Evolutionary conservation across 805 yeast genomes (phyloP).

Genomic region (Allodekkera sacchari): DNA sequence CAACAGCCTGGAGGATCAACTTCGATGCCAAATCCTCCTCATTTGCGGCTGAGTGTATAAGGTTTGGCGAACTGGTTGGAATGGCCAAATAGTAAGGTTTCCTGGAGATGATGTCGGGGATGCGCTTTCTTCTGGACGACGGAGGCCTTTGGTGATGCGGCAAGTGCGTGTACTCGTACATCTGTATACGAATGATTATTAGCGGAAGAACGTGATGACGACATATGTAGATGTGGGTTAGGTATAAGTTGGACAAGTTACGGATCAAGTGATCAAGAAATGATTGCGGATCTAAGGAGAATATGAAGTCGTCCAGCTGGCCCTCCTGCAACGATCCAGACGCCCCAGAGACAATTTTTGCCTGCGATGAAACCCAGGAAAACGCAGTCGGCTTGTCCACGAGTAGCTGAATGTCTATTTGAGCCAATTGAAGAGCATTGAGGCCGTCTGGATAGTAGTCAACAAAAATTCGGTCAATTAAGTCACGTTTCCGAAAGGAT

Average conservation of each 20-base stretch:
- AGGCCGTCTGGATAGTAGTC: slow-evolving; percentile 50
- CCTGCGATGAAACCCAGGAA: slow-evolving; percentile 42
- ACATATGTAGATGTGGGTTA: slow-evolving; percentile 59
- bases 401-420: slow-evolving; percentile 57
- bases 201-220: slow-evolving; percentile 58
- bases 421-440: slow-evolving; percentile 59
- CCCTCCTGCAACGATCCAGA: slow-evolving; percentile 13
- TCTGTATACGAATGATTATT: slow-evolving; percentile 55
- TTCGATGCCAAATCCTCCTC: slow-evolving; percentile 38
- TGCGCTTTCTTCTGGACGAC: slow-evolving; percentile 5
- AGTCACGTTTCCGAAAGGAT: slow-evolving; percentile 18
- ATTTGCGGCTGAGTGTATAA: slow-evolving; percentile 42
- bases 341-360: slow-evolving; percentile 23
- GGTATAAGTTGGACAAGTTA: slow-evolving; percentile 42
- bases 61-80: slow-evolving; percentile 57
- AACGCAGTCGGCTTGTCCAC: slow-evolving; percentile 47
- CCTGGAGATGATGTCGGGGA: slow-evolving; percentile 42
- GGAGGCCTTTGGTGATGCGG: too few relatives aligned
- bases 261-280: slow-evolving; percentile 41
- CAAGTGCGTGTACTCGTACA: slow-evolving; percentile 42
- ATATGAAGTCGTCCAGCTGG: slow-evolving; percentile 21
- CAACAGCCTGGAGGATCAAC: slow-evolving; percentile 54
- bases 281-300: slow-evolving; percentile 39
- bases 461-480: slow-evolving; percentile 37
- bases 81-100: slow-evolving; percentile 59